Percentiles rank a stretch among this genome's conserved stretches.
phyloP scores from a whole-genome alignment of 164 flowering plant species.

The Paratinospora sagittata region DNA sequence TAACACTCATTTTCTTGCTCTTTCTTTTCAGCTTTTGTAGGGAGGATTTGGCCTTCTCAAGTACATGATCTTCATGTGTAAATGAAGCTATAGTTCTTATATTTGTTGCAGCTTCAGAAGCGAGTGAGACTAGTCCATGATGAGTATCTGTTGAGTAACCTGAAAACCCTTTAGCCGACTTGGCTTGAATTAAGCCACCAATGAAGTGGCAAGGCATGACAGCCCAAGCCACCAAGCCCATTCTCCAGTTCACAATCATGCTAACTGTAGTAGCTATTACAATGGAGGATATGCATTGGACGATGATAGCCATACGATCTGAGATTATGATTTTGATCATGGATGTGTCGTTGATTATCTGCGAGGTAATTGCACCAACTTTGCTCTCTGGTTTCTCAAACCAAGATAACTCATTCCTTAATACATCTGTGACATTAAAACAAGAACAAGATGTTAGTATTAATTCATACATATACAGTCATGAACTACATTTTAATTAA shows the following conservation, averaged over 20 bases:
- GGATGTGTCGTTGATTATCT: conserved; percentile 52
- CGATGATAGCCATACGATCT: conserved; percentile 63
- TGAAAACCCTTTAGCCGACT: conserved; percentile 59
- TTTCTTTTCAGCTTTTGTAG: conserved; percentile 34
- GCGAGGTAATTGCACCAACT: conserved; percentile 46
- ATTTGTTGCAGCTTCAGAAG: conserved; percentile 57
- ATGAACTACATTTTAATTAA: neutral
- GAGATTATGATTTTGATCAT: conserved; percentile 58
- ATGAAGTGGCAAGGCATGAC: conserved; percentile 88
- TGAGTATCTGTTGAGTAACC: conserved; percentile 45
- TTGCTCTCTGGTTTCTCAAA: conserved; percentile 56
- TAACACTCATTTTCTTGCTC: conserved; percentile 46
- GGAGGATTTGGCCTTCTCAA: conserved; percentile 39
- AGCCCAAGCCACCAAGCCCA: conserved; percentile 81
- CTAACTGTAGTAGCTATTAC: conserved; percentile 66
- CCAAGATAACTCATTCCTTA: conserved; percentile 65
- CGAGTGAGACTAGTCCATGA: conserved; percentile 40
- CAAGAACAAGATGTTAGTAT: neutral
- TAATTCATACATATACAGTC: neutral
- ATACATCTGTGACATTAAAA: conserved; percentile 33
- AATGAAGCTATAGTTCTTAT: conserved; percentile 66
- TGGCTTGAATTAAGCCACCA: conserved; percentile 70
- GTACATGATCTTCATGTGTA: conserved; percentile 54
- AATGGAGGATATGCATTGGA: conserved; percentile 75
- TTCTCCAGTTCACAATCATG: conserved; percentile 57